These are phyloP conservation scores for Phytophthora agathidicida DNA, from an alignment of 352 stramenopile genomes.

Conservation along the genomic window DNA sequence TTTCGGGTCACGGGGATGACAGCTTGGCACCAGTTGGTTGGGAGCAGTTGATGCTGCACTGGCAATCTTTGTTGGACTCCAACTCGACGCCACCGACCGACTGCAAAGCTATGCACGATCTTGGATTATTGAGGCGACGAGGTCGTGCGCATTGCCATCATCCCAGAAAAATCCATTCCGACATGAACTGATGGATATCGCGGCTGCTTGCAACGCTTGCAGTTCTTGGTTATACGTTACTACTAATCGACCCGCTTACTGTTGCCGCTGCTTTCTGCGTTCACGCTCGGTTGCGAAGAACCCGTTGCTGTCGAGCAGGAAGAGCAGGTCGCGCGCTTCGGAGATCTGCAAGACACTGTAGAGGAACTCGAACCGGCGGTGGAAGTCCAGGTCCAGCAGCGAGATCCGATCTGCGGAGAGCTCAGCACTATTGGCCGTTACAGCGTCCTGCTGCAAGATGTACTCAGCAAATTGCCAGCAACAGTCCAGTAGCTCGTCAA, in stretches of 20 bases:
- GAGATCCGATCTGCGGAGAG: constrained; percentile 42
- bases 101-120: constrained; percentile 5
- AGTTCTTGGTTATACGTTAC: constrained; percentile 9
- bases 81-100: background rate
- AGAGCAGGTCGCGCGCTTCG: constrained; percentile 69
- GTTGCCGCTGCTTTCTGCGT: constrained; percentile 36
- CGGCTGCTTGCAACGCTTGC: constrained; percentile 13
- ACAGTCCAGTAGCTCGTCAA: constrained; percentile 65
- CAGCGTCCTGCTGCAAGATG: constrained; percentile 47
- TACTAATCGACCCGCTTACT: constrained; percentile 3
- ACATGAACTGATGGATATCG: constrained; percentile 35
- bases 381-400: constrained; percentile 60
- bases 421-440: background rate
- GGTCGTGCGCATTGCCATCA: constrained; percentile 6
- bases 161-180: constrained; percentile 36
- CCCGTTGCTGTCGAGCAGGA: constrained; percentile 76
- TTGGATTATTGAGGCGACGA: constrained; percentile 2
- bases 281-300: constrained; percentile 62
- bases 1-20: constrained; percentile 3
- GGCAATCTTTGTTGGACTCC: background rate
- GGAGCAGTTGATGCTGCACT: background rate
- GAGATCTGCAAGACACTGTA: constrained; percentile 67
- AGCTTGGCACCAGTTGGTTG: background rate
- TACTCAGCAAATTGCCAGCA: constrained; percentile 83
- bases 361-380: constrained; percentile 62